Conservation (phyloP, 768 basidiomycete species). For the Gyrodon lividus region DNA sequence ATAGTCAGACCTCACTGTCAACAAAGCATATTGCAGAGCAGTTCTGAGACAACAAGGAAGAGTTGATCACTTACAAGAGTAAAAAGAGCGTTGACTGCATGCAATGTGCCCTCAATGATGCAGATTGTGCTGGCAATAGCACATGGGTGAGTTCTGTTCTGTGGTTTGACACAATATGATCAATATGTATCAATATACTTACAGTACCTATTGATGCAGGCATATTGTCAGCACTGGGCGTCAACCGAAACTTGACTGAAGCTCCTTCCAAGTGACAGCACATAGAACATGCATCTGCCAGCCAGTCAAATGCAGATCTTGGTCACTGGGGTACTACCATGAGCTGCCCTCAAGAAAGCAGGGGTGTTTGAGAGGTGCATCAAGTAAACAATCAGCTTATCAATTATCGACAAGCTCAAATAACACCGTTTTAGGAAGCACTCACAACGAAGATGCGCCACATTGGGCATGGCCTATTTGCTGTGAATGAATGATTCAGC, state of each 20-base stretch:
- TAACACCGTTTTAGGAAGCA: not conserved
- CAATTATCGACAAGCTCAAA: no score
- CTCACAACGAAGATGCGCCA: not conserved
- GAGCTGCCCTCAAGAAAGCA: no score
- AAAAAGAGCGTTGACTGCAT: conserved; percentile 1
- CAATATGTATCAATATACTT: not conserved
- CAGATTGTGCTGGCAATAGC: not conserved
- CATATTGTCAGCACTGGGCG: not conserved
- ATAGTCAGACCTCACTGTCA: not conserved
- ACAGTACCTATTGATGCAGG: not conserved
- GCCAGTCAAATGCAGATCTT: no score
- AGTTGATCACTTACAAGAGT: not conserved
- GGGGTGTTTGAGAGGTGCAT: no score
- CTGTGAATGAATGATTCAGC: not conserved
- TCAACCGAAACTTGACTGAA: not conserved
- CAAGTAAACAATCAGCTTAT: no score
- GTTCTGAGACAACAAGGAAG: not conserved
- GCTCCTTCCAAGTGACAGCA: no score
- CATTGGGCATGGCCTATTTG: not conserved
- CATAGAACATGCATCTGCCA: no score
- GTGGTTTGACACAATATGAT: no score
- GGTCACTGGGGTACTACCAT: no score
- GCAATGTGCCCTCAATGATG: not conserved
- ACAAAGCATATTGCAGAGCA: not conserved
- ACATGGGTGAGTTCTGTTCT: not conserved